A percentile compares a stretch with the other conserved stretches of the same genome.
Conservation (phyloP, 805 yeast species). For the Metschnikowia lunata region DNA sequence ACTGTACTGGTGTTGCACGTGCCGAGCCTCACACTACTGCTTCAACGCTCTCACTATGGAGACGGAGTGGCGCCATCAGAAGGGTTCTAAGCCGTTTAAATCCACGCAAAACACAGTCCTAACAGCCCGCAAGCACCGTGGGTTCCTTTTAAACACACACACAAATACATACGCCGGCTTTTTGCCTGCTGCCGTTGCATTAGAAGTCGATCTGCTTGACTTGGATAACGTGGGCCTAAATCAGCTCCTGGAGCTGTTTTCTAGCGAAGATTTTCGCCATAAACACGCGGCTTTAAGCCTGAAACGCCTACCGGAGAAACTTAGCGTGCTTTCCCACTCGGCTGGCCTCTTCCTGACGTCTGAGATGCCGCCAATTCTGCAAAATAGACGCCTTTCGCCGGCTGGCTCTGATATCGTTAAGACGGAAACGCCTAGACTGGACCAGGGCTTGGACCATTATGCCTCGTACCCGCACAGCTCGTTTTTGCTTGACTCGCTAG, state of each 20-base stretch:
- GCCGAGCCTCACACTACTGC: too few relatives aligned
- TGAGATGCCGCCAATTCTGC: too few relatives aligned
- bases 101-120: not conserved
- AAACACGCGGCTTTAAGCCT: too few relatives aligned
- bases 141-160: not conserved
- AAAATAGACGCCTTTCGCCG: too few relatives aligned
- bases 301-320: too few relatives aligned
- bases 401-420: too few relatives aligned
- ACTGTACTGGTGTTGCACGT: too few relatives aligned
- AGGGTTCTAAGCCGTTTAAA: not conserved
- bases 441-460: not conserved
- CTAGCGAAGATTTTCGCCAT: too few relatives aligned
- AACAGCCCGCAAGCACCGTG: not conserved
- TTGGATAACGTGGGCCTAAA: not conserved
- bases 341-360: too few relatives aligned
- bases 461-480: not conserved
- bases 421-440: too few relatives aligned
- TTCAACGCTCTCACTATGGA: not conserved
- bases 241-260: too few relatives aligned
- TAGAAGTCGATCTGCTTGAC: slow-evolving; percentile 1
- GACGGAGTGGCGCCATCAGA: slow-evolving; percentile 1
- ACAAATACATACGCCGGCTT: not conserved
- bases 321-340: too few relatives aligned
- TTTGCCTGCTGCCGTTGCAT: not conserved
- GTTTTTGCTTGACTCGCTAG: slow-evolving; percentile 14